Conservation (phyloP, 495 filamentous ascomycete species). For the Aspergillus funiculosus region DNA sequence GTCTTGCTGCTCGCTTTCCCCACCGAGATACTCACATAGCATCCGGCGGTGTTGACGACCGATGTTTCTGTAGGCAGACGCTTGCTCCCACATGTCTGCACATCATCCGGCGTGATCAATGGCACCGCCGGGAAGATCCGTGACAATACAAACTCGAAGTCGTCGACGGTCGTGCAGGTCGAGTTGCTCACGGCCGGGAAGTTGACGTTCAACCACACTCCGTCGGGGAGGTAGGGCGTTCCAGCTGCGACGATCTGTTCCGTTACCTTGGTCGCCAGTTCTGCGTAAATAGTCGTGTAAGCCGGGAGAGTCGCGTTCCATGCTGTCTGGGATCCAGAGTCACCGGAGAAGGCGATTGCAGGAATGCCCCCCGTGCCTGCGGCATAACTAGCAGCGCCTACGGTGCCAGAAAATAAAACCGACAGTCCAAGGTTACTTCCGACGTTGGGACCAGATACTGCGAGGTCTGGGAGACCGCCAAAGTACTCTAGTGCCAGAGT, state of each 20-base stretch:
- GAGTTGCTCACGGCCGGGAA: conserved; percentile 46
- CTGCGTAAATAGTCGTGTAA: conserved; percentile 54
- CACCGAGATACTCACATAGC: conserved; percentile 59
- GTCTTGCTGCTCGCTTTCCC: conserved; percentile 52
- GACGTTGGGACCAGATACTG: conserved; percentile 60
- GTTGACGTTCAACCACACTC: conserved; percentile 63
- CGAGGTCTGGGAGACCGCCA: conserved; percentile 48
- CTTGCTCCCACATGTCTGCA: conserved; percentile 47
- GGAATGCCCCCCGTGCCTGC: conserved; percentile 50
- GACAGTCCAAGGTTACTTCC: conserved; percentile 51
- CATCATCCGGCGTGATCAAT: conserved; percentile 48
- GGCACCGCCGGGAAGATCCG: conserved; percentile 49
- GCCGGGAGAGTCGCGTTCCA: conserved; percentile 46
- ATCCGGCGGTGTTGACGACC: conserved; percentile 45
- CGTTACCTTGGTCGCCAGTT: conserved; percentile 53
- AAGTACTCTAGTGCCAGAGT: conserved; percentile 48
- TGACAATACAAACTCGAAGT: conserved; percentile 57
- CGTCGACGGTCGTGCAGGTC: conserved; percentile 38
- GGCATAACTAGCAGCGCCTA: conserved; percentile 55
- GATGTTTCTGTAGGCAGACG: conserved; percentile 53
- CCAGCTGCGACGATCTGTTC: conserved; percentile 47
- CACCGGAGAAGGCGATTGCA: conserved; percentile 58
- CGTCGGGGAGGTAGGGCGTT: conserved; percentile 53
- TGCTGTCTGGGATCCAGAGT: conserved; percentile 41
- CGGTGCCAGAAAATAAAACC: conserved; percentile 56